These are phyloP conservation scores for Globisporangium nunn DNA, from an alignment of 352 stramenopile species.

Conservation along the genomic window DNA sequence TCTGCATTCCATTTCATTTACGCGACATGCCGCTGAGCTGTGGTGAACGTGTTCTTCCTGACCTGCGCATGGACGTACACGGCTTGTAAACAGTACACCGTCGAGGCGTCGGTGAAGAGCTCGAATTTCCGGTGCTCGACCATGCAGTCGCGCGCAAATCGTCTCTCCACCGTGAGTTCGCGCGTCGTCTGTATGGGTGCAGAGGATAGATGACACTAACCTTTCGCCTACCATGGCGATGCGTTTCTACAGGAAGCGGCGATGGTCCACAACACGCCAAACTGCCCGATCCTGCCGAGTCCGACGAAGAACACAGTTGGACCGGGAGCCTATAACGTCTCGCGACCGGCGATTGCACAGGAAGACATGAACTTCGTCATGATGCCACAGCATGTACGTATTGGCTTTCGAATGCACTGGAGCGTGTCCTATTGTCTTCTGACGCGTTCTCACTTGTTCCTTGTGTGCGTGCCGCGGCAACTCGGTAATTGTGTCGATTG, in stretches of 20 bases:
- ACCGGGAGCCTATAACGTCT: constrained; percentile 39
- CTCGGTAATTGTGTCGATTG: too few relatives aligned
- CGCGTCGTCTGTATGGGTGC: too few relatives aligned
- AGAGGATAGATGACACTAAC: neutral
- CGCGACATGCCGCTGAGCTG: too few relatives aligned
- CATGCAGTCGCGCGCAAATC: constrained; percentile 49
- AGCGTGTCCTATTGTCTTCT: too few relatives aligned
- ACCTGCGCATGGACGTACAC: neutral
- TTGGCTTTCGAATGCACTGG: too few relatives aligned
- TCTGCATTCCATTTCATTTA: too few relatives aligned
- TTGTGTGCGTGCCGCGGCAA: too few relatives aligned
- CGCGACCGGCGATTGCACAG: constrained; percentile 13
- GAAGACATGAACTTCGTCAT: constrained; percentile 66
- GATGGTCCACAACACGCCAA: constrained; percentile 71
- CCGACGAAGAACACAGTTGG: constrained; percentile 42
- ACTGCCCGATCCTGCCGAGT: constrained; percentile 51
- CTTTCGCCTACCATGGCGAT: neutral
- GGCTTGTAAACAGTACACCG: constrained; percentile 31
- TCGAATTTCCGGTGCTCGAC: constrained; percentile 57
- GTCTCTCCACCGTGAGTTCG: constrained; percentile 41
- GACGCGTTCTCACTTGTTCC: too few relatives aligned
- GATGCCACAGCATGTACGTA: constrained; percentile 54
- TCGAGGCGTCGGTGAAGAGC: constrained; percentile 53
- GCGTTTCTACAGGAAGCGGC: constrained; percentile 31
- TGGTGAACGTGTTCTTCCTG: neutral